A percentile compares a stretch with the other conserved stretches of the same genome.
Conservation (phyloP, 768 basidiomycete genomes). For the Auricularia sp. region DNA sequence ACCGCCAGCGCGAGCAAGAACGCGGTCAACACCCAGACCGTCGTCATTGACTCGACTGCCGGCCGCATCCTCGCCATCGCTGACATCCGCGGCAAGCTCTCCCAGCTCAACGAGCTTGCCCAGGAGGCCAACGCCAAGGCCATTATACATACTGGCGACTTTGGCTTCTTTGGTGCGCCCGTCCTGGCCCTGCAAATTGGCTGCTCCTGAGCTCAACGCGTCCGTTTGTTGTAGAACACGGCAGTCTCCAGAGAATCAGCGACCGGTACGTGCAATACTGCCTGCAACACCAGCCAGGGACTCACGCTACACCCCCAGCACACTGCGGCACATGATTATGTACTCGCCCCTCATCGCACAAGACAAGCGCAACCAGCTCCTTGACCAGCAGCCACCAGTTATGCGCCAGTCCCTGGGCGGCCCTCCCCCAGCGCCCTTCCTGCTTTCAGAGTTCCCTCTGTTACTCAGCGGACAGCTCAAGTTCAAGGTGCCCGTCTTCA, state of each 20-base stretch:
- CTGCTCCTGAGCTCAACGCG: not conserved
- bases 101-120: slow-evolving; percentile 83
- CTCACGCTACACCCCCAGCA: slow-evolving; percentile 25
- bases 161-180: slow-evolving; percentile 86
- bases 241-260: slow-evolving; percentile 79
- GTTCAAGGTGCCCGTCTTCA: slow-evolving; percentile 86
- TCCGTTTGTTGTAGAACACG: slow-evolving; percentile 41
- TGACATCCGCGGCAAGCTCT: slow-evolving; percentile 82
- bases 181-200: not conserved
- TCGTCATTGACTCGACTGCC: slow-evolving; percentile 61
- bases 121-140: slow-evolving; percentile 81
- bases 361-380: slow-evolving; percentile 70
- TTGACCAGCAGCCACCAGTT: slow-evolving; percentile 54
- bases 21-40: slow-evolving; percentile 1
- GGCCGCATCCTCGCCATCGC: slow-evolving; percentile 91
- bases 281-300: not conserved
- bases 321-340: slow-evolving; percentile 89
- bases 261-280: slow-evolving; percentile 46
- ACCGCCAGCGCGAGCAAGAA: not conserved
- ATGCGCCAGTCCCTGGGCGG: slow-evolving; percentile 56
- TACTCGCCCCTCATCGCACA: slow-evolving; percentile 89
- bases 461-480: slow-evolving; percentile 85
- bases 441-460: slow-evolving; percentile 89
- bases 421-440: slow-evolving; percentile 40
- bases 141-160: slow-evolving; percentile 96